These are phyloP conservation scores for Peronospora destructor DNA, from an alignment of 352 stramenopile genomes.

Conservation along the genomic window DNA sequence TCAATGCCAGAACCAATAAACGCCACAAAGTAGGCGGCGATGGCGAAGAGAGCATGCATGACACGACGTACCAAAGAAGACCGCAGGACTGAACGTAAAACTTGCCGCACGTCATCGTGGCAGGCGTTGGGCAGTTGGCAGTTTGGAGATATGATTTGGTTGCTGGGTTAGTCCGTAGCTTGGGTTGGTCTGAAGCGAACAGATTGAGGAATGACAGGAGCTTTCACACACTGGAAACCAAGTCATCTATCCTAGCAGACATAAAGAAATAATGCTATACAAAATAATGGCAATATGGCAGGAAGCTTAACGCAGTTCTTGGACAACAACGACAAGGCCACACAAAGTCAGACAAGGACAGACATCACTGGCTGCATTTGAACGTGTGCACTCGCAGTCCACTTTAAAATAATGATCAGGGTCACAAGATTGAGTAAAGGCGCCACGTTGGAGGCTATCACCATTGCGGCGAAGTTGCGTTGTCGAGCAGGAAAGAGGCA, in stretches of 20 bases:
- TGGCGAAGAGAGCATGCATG: background rate
- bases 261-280: too few relatives aligned
- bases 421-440: too few relatives aligned
- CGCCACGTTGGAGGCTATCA: too few relatives aligned
- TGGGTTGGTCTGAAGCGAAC: constrained; percentile 4
- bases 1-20: background rate
- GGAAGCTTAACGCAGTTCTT: background rate
- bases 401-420: background rate
- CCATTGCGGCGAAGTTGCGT: too few relatives aligned
- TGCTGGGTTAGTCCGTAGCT: background rate
- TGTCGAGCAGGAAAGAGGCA: too few relatives aligned
- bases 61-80: constrained; percentile 6
- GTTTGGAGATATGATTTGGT: background rate
- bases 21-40: background rate
- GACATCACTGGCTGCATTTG: background rate
- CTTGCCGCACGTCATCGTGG: constrained; percentile 18
- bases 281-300: background rate
- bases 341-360: too few relatives aligned
- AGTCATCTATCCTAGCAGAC: too few relatives aligned
- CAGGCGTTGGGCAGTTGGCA: background rate
- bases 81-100: constrained; percentile 14
- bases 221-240: too few relatives aligned
- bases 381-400: background rate
- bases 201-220: constrained; percentile 14
- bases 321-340: background rate